Percentiles rank a stretch among this genome's conserved stretches.
These are phyloP conservation scores for Neurospora sp. DNA, from an alignment of 495 filamentous ascomycete genomes.

Conservation along the genomic window DNA sequence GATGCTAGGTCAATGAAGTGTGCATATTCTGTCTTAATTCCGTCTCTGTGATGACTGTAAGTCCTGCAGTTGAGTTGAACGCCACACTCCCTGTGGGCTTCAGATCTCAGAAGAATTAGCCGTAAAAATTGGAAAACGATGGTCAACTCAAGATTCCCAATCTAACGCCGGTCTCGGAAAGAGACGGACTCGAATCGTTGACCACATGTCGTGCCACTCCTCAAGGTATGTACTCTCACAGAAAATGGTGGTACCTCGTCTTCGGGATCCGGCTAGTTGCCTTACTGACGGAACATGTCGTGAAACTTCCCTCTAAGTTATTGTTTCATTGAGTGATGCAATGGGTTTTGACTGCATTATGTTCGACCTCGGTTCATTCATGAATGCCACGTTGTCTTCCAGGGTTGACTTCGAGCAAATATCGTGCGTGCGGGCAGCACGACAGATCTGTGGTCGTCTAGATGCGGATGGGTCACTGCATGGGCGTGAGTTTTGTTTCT, in stretches of 20 bases:
- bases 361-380: not conserved
- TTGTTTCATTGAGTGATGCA: not conserved
- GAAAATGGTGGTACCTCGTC: not conserved
- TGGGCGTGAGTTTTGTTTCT: not conserved
- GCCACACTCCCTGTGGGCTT: not conserved
- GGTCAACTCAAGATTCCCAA: not conserved
- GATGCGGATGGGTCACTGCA: not conserved
- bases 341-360: not conserved
- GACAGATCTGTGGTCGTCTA: not conserved
- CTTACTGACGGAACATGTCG: not conserved
- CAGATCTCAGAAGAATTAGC: not conserved
- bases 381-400: not conserved
- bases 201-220: not conserved
- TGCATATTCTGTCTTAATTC: not conserved
- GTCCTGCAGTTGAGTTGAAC: not conserved
- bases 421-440: not conserved
- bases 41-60: not conserved
- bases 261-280: not conserved
- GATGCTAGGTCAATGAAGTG: not conserved
- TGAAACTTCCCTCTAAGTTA: not conserved
- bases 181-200: not conserved
- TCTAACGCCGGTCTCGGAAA: not conserved
- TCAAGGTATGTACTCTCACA: not conserved
- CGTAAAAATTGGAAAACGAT: not conserved
- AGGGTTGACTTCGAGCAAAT: not conserved